Base-by-base conservation (phyloP, 768 basidiomycete species). In the Pisolithus orientalis region DNA sequence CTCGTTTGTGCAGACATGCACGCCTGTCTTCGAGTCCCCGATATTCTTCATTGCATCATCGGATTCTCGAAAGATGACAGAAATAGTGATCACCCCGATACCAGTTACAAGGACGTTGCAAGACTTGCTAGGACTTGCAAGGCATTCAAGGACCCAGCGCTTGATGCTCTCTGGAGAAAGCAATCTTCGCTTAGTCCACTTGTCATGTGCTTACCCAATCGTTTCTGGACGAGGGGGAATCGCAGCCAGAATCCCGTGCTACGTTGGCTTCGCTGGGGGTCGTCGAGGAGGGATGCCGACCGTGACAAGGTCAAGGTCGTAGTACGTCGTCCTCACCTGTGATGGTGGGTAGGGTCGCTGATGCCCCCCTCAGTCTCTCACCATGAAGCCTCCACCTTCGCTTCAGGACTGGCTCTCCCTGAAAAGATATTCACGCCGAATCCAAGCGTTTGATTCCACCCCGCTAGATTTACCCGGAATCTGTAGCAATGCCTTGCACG, bases 81-180 rank as follows among this genome's bases (percentile, higher is more conserved):
- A 11, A 11, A 13, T 11, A 3, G 10, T 57, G 51, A 52, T 13
- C 50, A 55, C 0, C 47, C 45, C 5, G 51, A 55, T 55, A 55
- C 29, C 38, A 63, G 64, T 34, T 10, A 34, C 32, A 34, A 34
- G 6, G 59, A 69, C 31, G 49, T 67, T 32, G 64, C 67, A 3
- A 60, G 48, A 38, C 58, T 68, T 4, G 64, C 68, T 6, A 56
- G 52, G 55, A 68, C 68, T 4, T 68, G 67, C 44, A 68, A 60
- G 21, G 37, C 51, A 17, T 58, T 67, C 45, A 54, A 58, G 42
- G 68, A 64, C 17, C 62, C 59, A 4, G 60, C 65, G 16, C 57
- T 67, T 25, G 67, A 67, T 39, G 52, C 64, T 31, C 66, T 67
- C 34, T 67, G 66, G 66, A 45, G 24, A 42, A 65, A 59, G 1